Evolutionary conservation across 2,329 filamentous ascomycete genomes (phyloP).

Genomic region (Paracorniculantispora psalliotae): DNA sequence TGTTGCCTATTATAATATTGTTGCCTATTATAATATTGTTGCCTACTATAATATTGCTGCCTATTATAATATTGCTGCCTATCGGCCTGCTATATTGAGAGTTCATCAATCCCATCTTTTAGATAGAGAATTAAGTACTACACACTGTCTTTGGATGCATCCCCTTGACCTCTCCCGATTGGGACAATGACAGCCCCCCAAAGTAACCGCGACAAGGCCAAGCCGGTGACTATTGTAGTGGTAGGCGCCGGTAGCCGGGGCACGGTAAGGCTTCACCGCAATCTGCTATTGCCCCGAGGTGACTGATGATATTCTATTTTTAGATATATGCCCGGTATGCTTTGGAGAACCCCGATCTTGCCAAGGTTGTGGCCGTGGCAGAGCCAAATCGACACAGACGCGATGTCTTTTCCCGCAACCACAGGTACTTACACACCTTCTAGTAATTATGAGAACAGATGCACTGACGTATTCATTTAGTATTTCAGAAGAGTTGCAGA

Average conservation of each 20-base stretch:
- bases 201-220: not conserved
- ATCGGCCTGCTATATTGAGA: no score
- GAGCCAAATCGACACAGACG: slow-evolving; percentile 14
- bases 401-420: slow-evolving; percentile 13
- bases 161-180: not conserved
- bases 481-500: slow-evolving; percentile 12
- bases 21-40: no score
- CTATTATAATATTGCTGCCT: no score
- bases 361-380: slow-evolving; percentile 16
- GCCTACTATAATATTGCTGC: no score
- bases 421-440: no score
- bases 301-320: not conserved
- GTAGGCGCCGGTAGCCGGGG: slow-evolving; percentile 16
- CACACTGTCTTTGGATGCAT: not conserved
- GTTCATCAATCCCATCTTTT: not conserved
- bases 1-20: no score
- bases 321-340: slow-evolving; percentile 17
- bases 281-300: not conserved
- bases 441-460: no score
- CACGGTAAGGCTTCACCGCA: slow-evolving; percentile 6
- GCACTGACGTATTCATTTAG: no score
- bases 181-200: no score
- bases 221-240: slow-evolving; percentile 15
- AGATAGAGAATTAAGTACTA: not conserved
- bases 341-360: slow-evolving; percentile 14